A percentile compares a stretch with the other conserved stretches of the same genome.
phyloP scores from a whole-genome alignment of 192 early-diverging fungal genomes.

The Phycomyces nitens region DNA sequence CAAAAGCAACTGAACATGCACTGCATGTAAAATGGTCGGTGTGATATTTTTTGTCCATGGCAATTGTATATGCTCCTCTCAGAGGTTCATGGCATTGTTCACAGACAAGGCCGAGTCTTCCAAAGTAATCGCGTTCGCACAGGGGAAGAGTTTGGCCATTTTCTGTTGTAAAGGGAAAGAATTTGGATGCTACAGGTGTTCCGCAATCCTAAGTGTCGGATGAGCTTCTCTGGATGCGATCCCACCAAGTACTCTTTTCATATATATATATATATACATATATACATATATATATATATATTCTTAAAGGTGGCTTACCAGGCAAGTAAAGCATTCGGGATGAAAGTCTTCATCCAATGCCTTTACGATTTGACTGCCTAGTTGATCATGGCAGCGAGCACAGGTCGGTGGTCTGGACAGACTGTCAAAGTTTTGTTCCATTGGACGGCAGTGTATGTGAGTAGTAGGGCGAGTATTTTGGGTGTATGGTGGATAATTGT shows the following conservation, averaged over 20 bases:
- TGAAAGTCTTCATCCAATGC: slow-evolving; percentile 84
- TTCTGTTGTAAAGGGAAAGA: slow-evolving; percentile 66
- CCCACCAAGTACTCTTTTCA: no score
- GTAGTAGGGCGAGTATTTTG: no score
- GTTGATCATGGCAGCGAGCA: slow-evolving; percentile 56
- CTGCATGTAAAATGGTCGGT: slow-evolving; percentile 97
- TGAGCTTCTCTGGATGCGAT: slow-evolving; percentile 32
- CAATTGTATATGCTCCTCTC: slow-evolving; percentile 87
- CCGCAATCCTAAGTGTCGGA: slow-evolving; percentile 61
- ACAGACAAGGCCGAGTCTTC: slow-evolving; percentile 77
- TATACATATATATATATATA: no score
- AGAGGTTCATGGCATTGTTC: slow-evolving; percentile 85
- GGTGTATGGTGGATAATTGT: no score
- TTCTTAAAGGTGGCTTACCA: slow-evolving; percentile 67
- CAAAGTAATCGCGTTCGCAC: slow-evolving; percentile 90
- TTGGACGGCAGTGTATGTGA: background rate
- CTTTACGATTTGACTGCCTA: slow-evolving; percentile 90
- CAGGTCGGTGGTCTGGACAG: slow-evolving; percentile 7
- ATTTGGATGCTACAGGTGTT: slow-evolving; percentile 77
- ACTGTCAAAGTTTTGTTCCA: background rate
- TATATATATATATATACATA: no score
- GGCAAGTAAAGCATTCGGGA: slow-evolving; percentile 91
- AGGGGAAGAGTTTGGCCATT: slow-evolving; percentile 62
- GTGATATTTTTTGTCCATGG: slow-evolving; percentile 91
- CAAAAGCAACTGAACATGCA: slow-evolving; percentile 87